Base-by-base conservation (phyloP, 306 rosid species). In the Echinosophora koreensis region DNA sequence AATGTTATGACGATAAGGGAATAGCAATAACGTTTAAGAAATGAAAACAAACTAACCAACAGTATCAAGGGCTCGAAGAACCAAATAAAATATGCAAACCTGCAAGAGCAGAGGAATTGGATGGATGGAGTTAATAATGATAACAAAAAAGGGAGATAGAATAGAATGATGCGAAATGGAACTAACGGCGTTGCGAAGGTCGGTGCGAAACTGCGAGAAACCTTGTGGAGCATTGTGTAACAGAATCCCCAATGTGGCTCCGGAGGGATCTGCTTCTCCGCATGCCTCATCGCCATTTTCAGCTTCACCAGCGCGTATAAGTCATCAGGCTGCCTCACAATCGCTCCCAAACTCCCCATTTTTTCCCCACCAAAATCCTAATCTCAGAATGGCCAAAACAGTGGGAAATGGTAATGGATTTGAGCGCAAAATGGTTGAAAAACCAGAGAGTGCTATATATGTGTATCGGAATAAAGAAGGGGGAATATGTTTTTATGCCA, bases 31-130 rank as follows among this genome's bases (percentile, higher is more conserved):
- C 38, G 65, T 15, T 27, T 65, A 71, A 80, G 83, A 30, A 77
- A 30, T 3, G 77, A 73, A 44, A 78, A 84, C 94, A 5, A 76
- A 63, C 42, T 1, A 28, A 95, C 99, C 99, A 87, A 95, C 98
- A 63, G 98, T 93, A 78, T 93, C 98, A 13, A 93, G 92, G 57
- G 98, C 98, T 70, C 98, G 96, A 66, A 91, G 93, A 76, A 93
- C 97, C 88, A 93, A 86, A 78, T 93, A 93, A 72, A 93, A 93
- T 58, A 95, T 87, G 81, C 98, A 95, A 51, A 96, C 96, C 99
- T 96, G 98, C 86, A 82, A 84, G 80, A 78, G 5, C 63, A 66
- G 2, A 55, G 22, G 9, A 35, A 35, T 35, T 56, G 60, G 51
- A 69, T 64, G 32, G 3, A 30, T 2, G 10, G 14, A 44, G 50